Base-by-base conservation (phyloP, 345 rosid genomes). In the Jatropha curcas region DNA sequence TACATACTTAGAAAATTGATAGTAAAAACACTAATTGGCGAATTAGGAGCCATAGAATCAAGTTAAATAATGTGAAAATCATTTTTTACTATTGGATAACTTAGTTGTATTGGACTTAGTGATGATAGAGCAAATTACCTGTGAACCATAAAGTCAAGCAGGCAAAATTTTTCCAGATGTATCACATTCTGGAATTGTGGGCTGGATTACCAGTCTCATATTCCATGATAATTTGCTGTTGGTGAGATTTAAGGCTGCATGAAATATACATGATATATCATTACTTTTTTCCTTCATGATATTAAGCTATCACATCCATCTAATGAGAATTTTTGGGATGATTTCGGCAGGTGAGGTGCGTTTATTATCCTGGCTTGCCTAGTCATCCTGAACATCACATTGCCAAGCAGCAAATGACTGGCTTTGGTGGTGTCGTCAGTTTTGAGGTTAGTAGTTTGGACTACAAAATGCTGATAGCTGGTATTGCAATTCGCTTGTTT, bases 341-440 rank as follows among this genome's bases (percentile, higher is more conserved):
- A 55, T 66, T 28, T 67, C 71, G 51, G 80, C 85, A 92, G 98
- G 96, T 95, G 88, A 88, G 83, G 82, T 84, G 71, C 46, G 99
- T 92, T 41, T 83, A 95, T 81, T 95, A 95, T 86, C 97, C 94
- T 62, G 99, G 98, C 72, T 84, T 95, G 82, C 73, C 87, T 37
- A 91, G 94, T 90, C 99, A 95, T 80, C 96, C 96, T 65, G 99
- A 95, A 61, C 92, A 95, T 86, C 81, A 85, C 71, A 79, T 95
- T 74, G 98, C 99, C 74, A 90, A 91, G 85, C 75, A 70, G 79
- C 99, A 95, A 83, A 95, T 95, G 99, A 90, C 89, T 62, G 99
- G 99, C 75, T 95, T 83, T 83, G 98, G 98, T 63, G 99, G 99
- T 74, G 99, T 95, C 52, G 96, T 95, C 74, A 95, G 99, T 86